Evolutionary conservation across 495 filamentous ascomycete species (phyloP), one percentile per base, ranked within the genome.

Genomic region (Aspergillus kassunensis): DNA sequence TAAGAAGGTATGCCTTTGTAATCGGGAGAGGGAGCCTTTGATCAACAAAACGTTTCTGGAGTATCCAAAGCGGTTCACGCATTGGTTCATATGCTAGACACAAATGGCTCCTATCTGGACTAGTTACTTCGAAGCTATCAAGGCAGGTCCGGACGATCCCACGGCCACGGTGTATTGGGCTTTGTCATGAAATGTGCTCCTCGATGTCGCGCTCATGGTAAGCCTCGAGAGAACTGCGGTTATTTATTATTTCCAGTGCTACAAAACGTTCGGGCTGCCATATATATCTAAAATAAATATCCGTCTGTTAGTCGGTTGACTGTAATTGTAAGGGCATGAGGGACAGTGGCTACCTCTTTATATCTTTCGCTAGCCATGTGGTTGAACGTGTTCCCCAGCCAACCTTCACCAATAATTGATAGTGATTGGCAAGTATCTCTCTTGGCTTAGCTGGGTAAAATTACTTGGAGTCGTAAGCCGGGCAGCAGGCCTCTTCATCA

Each of bases 341-440:
- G 4, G 24, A 4, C 24, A 27, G 9, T 27, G 4, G 24, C 4
- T 27, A 27, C 24, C 24, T 27, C 24, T 4, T 4, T 4, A 27
- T 27, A 27, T 27, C 9, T 9, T 9, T 4, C 9, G 24, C 24
- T 4, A 27, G 24, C 24, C 24, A 27, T 57, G 69, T 62, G 41
- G 69, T 72, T 50, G 68, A 72, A 46, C 61, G 59, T 13, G 60
- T 55, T 12, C 72, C 73, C 66, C 66, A 76, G 49, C 71, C 73
- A 58, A 76, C 55, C 55, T 75, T 27, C 24, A 27, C 24, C 9
- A 27, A 27, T 27, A 27, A 27, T 27, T 27, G 4, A 27, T 27
- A 27, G 24, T 4, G 9, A 27, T 27, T 27, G 24, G 24, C 24
- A 27, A 27, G 24, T 27, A 27, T 27, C 24, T 27, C 24, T 9